Evolutionary conservation across 148 eudicot species (phyloP), one percentile per base, ranked within the genome.

Genomic region (Pouteria glomerata): DNA sequence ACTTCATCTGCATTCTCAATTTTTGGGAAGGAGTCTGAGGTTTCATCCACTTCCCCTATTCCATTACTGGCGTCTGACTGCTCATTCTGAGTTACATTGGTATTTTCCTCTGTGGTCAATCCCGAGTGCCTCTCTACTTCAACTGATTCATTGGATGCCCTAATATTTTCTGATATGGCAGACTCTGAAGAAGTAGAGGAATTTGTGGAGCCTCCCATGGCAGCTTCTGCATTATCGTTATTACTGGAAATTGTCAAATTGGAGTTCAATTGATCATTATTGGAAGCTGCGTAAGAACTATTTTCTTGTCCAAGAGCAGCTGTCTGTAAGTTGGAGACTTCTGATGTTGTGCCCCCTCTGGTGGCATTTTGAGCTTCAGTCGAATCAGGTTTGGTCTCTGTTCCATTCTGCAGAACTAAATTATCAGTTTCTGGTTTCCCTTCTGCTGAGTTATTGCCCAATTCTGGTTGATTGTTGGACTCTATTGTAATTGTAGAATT

Each of bases 21-120:
- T 10, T 66, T 29, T 1, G 80, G n/a, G n/a, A n/a, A 72, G 3
- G 69, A 71, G 21, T 66, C 70, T 8, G 69, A 80, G 66, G 27
- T 77, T 72, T 82, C 88, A 79, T 82, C 76, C 47, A 68, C 77
- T 61, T 30, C 77, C 21, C 65, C n/a, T n/a, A n/a, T n/a, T n/a
- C n/a, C n/a, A n/a, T n/a, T 15, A 68, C 41, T 66, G 53, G 69
- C 73, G 3, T 78, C 85, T n/a, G 34, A 48, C 47, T 82, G 73
- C 67, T 74, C 74, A 56, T 41, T 67, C 35, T 52, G 77, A 30
- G 24, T 50, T 55, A 57, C 76, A 35, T 67, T 67, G 1, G 45
- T 39, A 58, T 45, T 50, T 50, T 58, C 80, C 5, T 7, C 52
- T 24, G 44, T 57, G 4, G n/a, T n/a, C n/a, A n/a, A n/a, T n/a